phyloP scores from a whole-genome alignment of 108 stramenopile genomes.

The Stephanodiscus triporus region DNA sequence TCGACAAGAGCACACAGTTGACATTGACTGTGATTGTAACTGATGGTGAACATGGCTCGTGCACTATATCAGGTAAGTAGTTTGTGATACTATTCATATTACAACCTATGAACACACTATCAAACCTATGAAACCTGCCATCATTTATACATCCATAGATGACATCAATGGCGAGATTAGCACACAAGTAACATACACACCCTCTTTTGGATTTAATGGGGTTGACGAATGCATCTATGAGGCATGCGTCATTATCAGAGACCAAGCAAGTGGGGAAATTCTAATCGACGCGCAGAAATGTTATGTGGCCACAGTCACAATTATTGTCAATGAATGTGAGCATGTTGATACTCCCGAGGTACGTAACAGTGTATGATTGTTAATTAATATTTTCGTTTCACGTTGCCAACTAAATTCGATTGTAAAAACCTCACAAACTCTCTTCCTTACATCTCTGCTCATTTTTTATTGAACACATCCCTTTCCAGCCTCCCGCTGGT shows the following conservation, averaged over 20 bases:
- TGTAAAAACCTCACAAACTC: background rate
- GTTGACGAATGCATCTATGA: conserved; percentile 12
- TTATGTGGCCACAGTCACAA: background rate
- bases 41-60: background rate
- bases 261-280: background rate
- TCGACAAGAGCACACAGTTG: background rate
- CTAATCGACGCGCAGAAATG: background rate
- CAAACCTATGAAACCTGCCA: background rate
- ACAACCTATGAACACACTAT: background rate
- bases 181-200: background rate
- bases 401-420: no score
- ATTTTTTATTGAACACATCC: no score
- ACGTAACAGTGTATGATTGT: no score
- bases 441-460: background rate
- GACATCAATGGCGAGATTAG: no score
- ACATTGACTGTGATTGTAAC: background rate
- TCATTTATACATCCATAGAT: background rate
- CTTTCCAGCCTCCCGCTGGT: no score
- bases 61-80: background rate
- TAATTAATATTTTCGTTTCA: no score
- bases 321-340: background rate
- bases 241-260: background rate
- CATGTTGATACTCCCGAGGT: no score
- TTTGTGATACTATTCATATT: background rate
- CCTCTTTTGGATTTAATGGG: conserved; percentile 14